phyloP scores from a whole-genome alignment of 1,284 basidiomycete species.

The Ganoderma lucidum region DNA sequence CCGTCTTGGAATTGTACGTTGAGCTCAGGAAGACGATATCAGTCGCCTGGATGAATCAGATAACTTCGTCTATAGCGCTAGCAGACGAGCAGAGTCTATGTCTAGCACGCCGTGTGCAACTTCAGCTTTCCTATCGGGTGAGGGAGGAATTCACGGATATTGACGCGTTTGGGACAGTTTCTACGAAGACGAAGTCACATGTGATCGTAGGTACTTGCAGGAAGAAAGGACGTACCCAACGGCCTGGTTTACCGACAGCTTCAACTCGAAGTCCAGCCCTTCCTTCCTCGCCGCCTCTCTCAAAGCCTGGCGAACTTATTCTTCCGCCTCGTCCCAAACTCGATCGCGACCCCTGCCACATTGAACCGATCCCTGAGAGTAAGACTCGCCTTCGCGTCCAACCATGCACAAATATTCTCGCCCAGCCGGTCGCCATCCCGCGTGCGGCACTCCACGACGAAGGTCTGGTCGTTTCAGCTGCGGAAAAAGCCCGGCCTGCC shows the following conservation, averaged over 20 bases:
- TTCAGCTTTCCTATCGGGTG: neutral
- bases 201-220: neutral
- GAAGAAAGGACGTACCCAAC: neutral
- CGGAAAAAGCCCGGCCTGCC: neutral
- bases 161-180: neutral
- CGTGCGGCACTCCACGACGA: slow-evolving; percentile 1
- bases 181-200: neutral
- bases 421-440: neutral
- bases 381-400: neutral
- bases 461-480: neutral
- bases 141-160: neutral
- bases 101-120: neutral
- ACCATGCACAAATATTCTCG: neutral
- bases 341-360: neutral
- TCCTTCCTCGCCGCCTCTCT: neutral
- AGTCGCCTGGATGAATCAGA: neutral
- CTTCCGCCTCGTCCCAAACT: neutral
- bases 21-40: slow-evolving; percentile 1
- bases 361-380: neutral
- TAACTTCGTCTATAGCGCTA: neutral
- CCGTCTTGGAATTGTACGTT: neutral
- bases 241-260: neutral
- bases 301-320: neutral
- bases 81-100: neutral
- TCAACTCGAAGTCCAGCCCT: neutral